A percentile compares a stretch with the other conserved stretches of the same genome.
Evolutionary conservation across 106 monocot species (phyloP).

Genomic region (Dendrobium chrysotoxum): DNA sequence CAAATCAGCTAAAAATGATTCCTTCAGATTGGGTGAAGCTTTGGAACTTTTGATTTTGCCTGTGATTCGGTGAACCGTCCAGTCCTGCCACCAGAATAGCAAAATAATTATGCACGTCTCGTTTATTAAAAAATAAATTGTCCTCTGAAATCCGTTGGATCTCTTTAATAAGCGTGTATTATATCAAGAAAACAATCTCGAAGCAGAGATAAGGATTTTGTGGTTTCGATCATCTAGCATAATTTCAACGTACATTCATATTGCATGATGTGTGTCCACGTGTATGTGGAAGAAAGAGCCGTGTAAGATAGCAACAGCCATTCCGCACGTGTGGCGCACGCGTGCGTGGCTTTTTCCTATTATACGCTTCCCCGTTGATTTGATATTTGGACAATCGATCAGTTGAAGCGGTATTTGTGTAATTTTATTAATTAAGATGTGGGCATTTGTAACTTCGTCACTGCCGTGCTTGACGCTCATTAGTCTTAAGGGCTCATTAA

Average conservation of each 20-base stretch:
- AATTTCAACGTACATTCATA: neutral
- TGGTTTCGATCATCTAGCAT: neutral
- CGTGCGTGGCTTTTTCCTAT: neutral
- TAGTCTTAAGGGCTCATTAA: neutral
- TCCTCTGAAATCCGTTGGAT: no score
- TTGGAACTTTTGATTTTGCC: no score
- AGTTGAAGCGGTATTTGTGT: neutral
- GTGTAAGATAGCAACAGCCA: slow-evolving; percentile 1
- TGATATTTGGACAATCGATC: neutral
- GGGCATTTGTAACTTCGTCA: slow-evolving; percentile 4
- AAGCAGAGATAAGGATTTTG: no score
- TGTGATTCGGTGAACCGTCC: no score
- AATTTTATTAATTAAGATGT: neutral
- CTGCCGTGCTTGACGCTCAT: neutral
- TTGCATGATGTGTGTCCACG: neutral
- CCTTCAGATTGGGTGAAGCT: no score
- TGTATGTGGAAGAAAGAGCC: slow-evolving; percentile 3
- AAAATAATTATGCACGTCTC: no score
- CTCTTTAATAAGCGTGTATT: no score
- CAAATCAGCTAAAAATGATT: no score
- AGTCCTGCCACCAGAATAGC: no score
- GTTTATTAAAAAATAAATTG: no score
- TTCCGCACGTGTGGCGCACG: slow-evolving; percentile 2
- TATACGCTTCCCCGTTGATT: neutral
- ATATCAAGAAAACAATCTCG: no score